Conservation (phyloP, 768 basidiomycete genomes). For the Boletus eberwhitei region DNA sequence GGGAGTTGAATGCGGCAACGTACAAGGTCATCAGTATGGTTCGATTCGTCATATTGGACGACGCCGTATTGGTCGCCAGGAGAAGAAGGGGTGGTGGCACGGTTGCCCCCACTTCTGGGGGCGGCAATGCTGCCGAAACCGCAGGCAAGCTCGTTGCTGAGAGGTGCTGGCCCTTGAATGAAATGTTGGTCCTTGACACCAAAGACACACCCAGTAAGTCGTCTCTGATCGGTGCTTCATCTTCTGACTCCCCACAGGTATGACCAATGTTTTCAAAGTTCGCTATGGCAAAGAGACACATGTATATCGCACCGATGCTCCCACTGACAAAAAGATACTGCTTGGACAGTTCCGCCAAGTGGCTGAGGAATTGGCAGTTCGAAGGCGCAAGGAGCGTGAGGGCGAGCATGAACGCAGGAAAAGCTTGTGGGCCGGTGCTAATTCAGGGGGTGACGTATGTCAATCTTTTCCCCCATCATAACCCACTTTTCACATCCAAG, state of each 20-base stretch:
- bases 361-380: slow-evolving; percentile 85
- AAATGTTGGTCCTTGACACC: slow-evolving; percentile 93
- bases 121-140: slow-evolving; percentile 55
- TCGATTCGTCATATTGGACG: slow-evolving; percentile 87
- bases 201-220: slow-evolving; percentile 86
- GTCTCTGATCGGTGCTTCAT: not conserved
- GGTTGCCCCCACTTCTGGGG: slow-evolving; percentile 51
- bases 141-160: slow-evolving; percentile 85
- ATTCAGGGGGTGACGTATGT: slow-evolving; percentile 43
- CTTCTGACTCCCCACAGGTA: slow-evolving; percentile 37
- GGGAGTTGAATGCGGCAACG: slow-evolving; percentile 88
- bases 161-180: slow-evolving; percentile 87
- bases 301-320: slow-evolving; percentile 83
- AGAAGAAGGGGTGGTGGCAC: slow-evolving; percentile 51
- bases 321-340: slow-evolving; percentile 82
- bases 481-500: not conserved
- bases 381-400: slow-evolving; percentile 90
- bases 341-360: slow-evolving; percentile 86
- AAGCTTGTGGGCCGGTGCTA: slow-evolving; percentile 57
- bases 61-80: slow-evolving; percentile 84
- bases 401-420: slow-evolving; percentile 89
- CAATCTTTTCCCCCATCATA: not conserved
- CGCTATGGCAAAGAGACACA: slow-evolving; percentile 90
- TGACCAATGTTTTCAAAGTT: slow-evolving; percentile 98
- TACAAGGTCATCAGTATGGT: slow-evolving; percentile 89